Percentiles rank a stretch among this genome's conserved stretches.
Conservation (phyloP, 306 rosid genomes). For the Vigna nakashimae region DNA sequence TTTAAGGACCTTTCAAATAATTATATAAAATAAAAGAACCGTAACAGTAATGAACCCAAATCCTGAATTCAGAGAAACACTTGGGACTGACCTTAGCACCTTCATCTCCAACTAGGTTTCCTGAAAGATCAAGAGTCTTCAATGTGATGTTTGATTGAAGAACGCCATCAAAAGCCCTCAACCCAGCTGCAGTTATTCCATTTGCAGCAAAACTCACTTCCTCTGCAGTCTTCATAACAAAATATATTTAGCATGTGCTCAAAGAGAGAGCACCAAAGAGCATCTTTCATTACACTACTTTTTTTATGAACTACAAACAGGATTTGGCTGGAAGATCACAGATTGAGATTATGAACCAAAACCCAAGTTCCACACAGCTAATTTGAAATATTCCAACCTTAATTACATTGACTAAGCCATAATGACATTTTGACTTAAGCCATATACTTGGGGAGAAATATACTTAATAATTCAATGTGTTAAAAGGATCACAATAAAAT, state of each 20-base stretch:
- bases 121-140: conserved; percentile 92
- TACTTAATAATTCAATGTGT: conserved; percentile 9
- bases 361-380: conserved; percentile 22
- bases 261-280: conserved; percentile 27
- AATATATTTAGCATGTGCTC: conserved; percentile 34
- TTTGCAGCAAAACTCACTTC: conserved; percentile 96
- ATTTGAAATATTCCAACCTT: conserved; percentile 25
- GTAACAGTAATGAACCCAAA: conserved; percentile 16
- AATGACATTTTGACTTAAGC: not conserved
- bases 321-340: not conserved
- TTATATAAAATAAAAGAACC: not conserved
- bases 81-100: conserved; percentile 78
- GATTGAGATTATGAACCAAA: not conserved
- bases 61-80: conserved; percentile 26
- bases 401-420: conserved; percentile 11
- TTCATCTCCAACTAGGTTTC: conserved; percentile 95
- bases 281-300: conserved; percentile 10
- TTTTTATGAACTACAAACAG: not conserved
- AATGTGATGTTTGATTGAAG: conserved; percentile 88
- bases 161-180: conserved; percentile 94
- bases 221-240: conserved; percentile 71
- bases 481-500: not conserved
- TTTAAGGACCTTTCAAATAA: not conserved
- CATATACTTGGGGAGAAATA: conserved; percentile 17
- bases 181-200: conserved; percentile 92